These are phyloP conservation scores for Microstegium vimineum DNA, from an alignment of 176 grass and related monocot species.

Conservation along the genomic window DNA sequence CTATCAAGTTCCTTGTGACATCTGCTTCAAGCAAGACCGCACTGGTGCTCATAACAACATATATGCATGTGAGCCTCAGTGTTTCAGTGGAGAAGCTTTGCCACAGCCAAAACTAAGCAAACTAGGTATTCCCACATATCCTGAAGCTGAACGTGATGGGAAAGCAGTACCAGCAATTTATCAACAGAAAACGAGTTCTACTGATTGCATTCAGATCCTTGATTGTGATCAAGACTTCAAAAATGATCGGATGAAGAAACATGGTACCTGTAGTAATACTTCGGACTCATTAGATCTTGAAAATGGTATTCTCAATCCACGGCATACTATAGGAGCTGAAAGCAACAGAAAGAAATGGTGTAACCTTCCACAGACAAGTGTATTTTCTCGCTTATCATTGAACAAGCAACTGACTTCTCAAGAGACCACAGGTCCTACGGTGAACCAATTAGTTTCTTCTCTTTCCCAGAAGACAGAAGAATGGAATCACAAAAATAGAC, in stretches of 20 bases:
- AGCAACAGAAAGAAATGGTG: not conserved
- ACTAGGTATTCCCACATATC: conserved; percentile 16
- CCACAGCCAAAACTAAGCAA: not conserved
- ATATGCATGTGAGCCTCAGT: conserved; percentile 12
- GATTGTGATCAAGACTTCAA: not conserved
- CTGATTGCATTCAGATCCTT: conserved; percentile 23
- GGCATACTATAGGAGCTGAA: conserved; percentile 15
- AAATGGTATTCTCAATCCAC: not conserved
- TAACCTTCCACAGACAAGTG: conserved; percentile 24
- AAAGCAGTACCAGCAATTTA: not conserved
- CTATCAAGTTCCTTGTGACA: conserved; percentile 19
- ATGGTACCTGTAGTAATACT: not conserved
- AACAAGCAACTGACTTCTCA: conserved; percentile 7
- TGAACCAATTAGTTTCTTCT: conserved; percentile 37
- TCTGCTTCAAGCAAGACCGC: conserved; percentile 13
- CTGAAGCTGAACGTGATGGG: not conserved
- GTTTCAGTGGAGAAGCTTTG: not conserved
- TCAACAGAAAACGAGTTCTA: conserved; percentile 15
- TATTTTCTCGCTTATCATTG: conserved; percentile 49
- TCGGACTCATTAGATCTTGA: conserved; percentile 21
- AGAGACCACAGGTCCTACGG: conserved; percentile 24
- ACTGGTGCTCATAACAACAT: not conserved
- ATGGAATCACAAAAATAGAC: not conserved
- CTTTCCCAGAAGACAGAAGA: conserved; percentile 39
- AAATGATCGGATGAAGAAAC: conserved; percentile 3